Base-by-base conservation (phyloP, 495 filamentous ascomycete genomes). In the Bacidia rubella region DNA sequence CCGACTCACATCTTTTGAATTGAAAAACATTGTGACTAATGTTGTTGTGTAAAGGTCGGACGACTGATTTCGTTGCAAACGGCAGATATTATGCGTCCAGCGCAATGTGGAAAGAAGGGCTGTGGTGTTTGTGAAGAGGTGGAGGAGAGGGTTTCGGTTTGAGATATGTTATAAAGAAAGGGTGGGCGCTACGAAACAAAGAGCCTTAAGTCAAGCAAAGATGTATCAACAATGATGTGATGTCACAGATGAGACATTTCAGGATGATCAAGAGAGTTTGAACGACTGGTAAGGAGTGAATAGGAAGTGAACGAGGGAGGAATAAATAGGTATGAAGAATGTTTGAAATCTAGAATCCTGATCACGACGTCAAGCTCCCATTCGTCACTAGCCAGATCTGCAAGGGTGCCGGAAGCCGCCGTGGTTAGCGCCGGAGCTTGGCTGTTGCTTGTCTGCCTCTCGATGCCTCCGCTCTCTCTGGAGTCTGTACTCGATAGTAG, bases 391-490 rank as follows among this genome's bases (percentile, higher is more conserved):
- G 23, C 9, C 39, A 43, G 54, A 57, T 40, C 22, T 35, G 17
- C 41, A 47, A 9, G 44, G 23, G n/a, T 57, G 29, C 35, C 45
- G 43, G 40, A 41, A 35, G 29, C 29, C 29, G 29, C 21, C 25
- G 40, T 22, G 12, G 2, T 43, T 29, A 11, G 39, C 27, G 22
- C 29, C 43, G 44, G 23, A 46, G 51, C 21, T 23, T 41, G 19
- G 25, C 1, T 53, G 19, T 24, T 32, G 57, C 57, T 54, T 62
- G 7, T 35, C 7, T 35, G 29, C 29, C 29, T 15, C 15, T 15
- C 29, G 15, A 7, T 35, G 29, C 7, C 29, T 35, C 15, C 15
- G 7, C 29, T 35, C 29, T 35, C 29, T 35, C 29, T 15, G n/a
- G n/a, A n/a, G n/a, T n/a, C n/a, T n/a, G n/a, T n/a, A n/a, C n/a